Percentiles rank a stretch among this genome's conserved stretches.
Conservation (phyloP, 2,329 filamentous ascomycete species). For the Geosmithia putterillii region DNA sequence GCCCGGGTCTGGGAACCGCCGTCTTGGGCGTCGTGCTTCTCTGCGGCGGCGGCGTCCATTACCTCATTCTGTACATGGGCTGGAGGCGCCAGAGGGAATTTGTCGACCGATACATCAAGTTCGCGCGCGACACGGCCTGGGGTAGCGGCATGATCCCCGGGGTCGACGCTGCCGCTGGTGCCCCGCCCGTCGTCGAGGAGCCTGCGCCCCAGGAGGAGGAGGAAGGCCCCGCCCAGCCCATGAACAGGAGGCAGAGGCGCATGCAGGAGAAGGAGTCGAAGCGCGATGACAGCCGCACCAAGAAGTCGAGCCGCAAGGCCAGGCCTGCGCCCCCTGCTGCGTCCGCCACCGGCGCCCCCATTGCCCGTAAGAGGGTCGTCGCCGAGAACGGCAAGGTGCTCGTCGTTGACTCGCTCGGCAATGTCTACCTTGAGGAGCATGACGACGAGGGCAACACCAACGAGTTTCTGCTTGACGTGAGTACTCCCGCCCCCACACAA, state of each 20-base stretch:
- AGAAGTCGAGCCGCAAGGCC: conserved; percentile 22
- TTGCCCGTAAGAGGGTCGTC: conserved; percentile 72
- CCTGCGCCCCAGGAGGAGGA: conserved; percentile 28
- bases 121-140: conserved; percentile 82
- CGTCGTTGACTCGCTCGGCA: conserved; percentile 81
- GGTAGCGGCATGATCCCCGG: conserved; percentile 59
- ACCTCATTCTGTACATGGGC: conserved; percentile 70
- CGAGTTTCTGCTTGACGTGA: conserved; percentile 80
- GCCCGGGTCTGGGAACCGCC: conserved; percentile 80
- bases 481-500: conserved; percentile 19
- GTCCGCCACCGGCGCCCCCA: conserved; percentile 46
- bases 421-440: conserved; percentile 89
- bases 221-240: conserved; percentile 38
- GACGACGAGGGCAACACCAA: conserved; percentile 74
- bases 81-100: conserved; percentile 89
- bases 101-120: conserved; percentile 80
- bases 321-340: conserved; percentile 10
- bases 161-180: conserved; percentile 34
- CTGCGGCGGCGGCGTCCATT: conserved; percentile 77
- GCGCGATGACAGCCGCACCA: conserved; percentile 48
- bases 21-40: conserved; percentile 70
- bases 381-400: conserved; percentile 93
- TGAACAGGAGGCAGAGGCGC: conserved; percentile 79
- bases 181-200: conserved; percentile 19
- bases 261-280: conserved; percentile 77